Percentiles rank a stretch among this genome's conserved stretches.
Evolutionary conservation across 306 rosid genomes (phyloP).

Genomic region (Citrullus amarus): DNA sequence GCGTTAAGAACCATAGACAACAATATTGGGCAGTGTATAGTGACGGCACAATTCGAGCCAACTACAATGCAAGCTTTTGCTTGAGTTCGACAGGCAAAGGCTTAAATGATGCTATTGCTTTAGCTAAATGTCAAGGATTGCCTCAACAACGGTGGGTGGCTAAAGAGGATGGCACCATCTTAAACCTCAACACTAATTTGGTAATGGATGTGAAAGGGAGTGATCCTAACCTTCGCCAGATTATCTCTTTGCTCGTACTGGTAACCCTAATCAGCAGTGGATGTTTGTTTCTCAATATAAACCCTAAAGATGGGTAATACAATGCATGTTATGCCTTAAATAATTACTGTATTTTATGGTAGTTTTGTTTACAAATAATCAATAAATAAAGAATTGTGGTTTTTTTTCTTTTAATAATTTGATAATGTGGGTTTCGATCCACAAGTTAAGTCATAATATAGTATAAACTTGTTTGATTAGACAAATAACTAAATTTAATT

Average conservation of each 20-base stretch:
- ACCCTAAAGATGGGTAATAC: background rate
- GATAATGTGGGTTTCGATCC: too few species aligned
- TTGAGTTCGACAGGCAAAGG: conserved; percentile 2
- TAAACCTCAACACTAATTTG: background rate
- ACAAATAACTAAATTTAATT: too few species aligned
- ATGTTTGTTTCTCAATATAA: background rate
- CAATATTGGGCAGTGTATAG: background rate
- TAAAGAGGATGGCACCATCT: background rate
- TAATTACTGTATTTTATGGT: too few species aligned
- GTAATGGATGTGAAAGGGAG: background rate
- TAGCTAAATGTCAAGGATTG: background rate
- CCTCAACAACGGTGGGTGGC: background rate
- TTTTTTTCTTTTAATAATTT: too few species aligned
- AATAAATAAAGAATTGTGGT: too few species aligned
- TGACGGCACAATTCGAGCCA: background rate
- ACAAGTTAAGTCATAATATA: too few species aligned
- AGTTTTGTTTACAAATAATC: too few species aligned
- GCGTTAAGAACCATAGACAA: background rate
- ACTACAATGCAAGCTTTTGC: background rate
- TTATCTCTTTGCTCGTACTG: background rate
- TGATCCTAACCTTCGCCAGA: background rate
- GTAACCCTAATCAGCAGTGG: background rate
- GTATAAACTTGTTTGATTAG: too few species aligned
- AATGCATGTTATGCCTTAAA: too few species aligned
- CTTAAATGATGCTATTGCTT: background rate